A percentile compares a stretch with the other conserved stretches of the same genome.
These are phyloP conservation scores for Penicillium vulpinum DNA, from an alignment of 2,329 filamentous ascomycete species.

Conservation along the genomic window DNA sequence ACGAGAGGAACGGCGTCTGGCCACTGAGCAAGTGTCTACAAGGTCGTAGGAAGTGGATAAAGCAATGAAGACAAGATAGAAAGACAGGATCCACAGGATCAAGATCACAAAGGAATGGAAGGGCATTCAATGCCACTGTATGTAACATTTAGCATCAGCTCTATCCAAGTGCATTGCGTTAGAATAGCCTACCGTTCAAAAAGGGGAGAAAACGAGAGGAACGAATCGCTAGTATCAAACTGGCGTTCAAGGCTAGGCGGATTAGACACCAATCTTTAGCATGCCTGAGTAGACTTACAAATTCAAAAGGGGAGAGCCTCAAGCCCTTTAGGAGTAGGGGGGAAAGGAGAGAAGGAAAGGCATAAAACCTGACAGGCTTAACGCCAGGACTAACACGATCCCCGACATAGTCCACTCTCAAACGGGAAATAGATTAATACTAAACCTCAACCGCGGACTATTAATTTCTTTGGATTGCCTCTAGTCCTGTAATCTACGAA, in stretches of 20 bases:
- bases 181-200: constrained; percentile 21
- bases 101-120: constrained; percentile 26
- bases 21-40: neutral
- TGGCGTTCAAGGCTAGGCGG: constrained; percentile 19
- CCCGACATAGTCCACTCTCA: constrained; percentile 1
- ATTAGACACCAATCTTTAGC: constrained; percentile 18
- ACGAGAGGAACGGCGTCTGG: constrained; percentile 5
- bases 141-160: neutral
- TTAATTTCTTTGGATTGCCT: neutral
- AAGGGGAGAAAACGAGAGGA: constrained; percentile 20
- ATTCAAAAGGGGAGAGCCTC: constrained; percentile 28
- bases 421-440: constrained; percentile 10
- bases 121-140: constrained; percentile 37
- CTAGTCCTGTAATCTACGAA: neutral
- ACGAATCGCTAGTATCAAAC: constrained; percentile 30
- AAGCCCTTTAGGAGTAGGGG: constrained; percentile 25
- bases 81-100: constrained; percentile 17
- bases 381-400: neutral
- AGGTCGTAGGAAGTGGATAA: neutral
- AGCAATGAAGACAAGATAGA: constrained; percentile 12
- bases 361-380: neutral
- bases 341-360: constrained; percentile 17
- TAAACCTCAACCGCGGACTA: neutral
- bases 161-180: neutral
- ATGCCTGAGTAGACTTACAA: constrained; percentile 12